A percentile compares a stretch with the other conserved stretches of the same genome.
Evolutionary conservation across 2,329 filamentous ascomycete genomes (phyloP).

Genomic region (Colletotrichum agaves): DNA sequence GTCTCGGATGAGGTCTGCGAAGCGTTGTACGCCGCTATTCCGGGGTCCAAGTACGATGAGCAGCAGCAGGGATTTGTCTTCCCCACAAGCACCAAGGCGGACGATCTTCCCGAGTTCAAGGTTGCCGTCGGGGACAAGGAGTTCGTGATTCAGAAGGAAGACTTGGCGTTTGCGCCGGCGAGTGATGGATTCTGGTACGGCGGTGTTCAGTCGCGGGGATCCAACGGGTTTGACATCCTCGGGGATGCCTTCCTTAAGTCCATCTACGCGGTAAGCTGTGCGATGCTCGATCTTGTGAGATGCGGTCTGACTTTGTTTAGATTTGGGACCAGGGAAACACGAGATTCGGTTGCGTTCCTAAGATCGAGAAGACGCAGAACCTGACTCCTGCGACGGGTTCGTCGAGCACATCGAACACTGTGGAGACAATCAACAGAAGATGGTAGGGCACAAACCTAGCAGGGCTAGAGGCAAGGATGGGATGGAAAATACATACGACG

Average conservation of each 20-base stretch:
- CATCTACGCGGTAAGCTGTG: slow-evolving; percentile 29
- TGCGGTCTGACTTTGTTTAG: slow-evolving; percentile 14
- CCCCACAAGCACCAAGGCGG: slow-evolving; percentile 50
- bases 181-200: slow-evolving; percentile 31
- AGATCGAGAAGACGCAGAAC: slow-evolving; percentile 32
- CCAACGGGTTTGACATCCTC: slow-evolving; percentile 32
- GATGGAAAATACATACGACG: too few species aligned
- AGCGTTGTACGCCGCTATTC: slow-evolving; percentile 42
- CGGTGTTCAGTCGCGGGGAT: slow-evolving; percentile 31
- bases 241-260: slow-evolving; percentile 33
- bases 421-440: not conserved
- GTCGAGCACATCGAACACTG: not conserved
- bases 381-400: slow-evolving; percentile 1
- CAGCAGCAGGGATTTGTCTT: slow-evolving; percentile 48
- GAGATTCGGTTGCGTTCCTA: slow-evolving; percentile 31
- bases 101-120: slow-evolving; percentile 56
- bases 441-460: not conserved
- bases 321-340: slow-evolving; percentile 35
- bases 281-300: not conserved
- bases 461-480: not conserved
- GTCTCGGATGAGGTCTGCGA: slow-evolving; percentile 43
- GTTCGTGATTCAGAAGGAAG: slow-evolving; percentile 32
- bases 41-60: slow-evolving; percentile 39
- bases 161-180: slow-evolving; percentile 28
- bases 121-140: slow-evolving; percentile 68